These are phyloP conservation scores for Athelia sp. DNA, from an alignment of 1,284 basidiomycete genomes.

Conservation along the genomic window DNA sequence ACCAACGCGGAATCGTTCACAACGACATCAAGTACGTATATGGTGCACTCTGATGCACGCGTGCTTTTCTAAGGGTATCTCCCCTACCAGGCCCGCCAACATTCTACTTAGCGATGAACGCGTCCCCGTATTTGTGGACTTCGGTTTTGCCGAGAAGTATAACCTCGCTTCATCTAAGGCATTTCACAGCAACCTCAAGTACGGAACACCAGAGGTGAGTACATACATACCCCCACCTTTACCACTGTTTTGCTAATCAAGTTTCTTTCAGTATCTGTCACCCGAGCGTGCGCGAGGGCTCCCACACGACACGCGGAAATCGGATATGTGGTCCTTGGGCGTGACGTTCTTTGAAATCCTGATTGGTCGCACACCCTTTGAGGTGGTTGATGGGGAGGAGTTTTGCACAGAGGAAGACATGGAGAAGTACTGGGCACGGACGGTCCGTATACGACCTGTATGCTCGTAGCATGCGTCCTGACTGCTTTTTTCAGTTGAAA, in stretches of 20 bases:
- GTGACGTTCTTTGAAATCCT: constrained; percentile 93
- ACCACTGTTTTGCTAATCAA: constrained; percentile 13
- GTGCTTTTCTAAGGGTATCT: neutral
- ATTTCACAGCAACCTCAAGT: constrained; percentile 79
- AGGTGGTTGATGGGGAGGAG: constrained; percentile 74
- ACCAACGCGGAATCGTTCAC: constrained; percentile 84
- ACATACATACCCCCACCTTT: neutral
- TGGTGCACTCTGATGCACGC: neutral
- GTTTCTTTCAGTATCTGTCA: constrained; percentile 59
- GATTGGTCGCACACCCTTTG: constrained; percentile 87
- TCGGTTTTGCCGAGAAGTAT: constrained; percentile 87
- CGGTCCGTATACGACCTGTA: constrained; percentile 37
- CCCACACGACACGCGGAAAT: constrained; percentile 87
- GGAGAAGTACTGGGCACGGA: constrained; percentile 79
- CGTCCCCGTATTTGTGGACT: constrained; percentile 84
- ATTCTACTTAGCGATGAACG: constrained; percentile 74
- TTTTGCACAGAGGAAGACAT: constrained; percentile 81
- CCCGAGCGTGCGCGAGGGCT: constrained; percentile 84
- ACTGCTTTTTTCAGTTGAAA: constrained; percentile 38
- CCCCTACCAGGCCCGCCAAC: constrained; percentile 68
- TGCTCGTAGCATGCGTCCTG: constrained; percentile 5
- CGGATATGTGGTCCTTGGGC: constrained; percentile 91
- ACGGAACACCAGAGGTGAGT: constrained; percentile 84
- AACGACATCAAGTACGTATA: constrained; percentile 87
- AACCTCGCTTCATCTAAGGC: constrained; percentile 53